These are phyloP conservation scores for Neurospora sp. DNA, from an alignment of 495 filamentous ascomycete genomes.

Conservation along the genomic window DNA sequence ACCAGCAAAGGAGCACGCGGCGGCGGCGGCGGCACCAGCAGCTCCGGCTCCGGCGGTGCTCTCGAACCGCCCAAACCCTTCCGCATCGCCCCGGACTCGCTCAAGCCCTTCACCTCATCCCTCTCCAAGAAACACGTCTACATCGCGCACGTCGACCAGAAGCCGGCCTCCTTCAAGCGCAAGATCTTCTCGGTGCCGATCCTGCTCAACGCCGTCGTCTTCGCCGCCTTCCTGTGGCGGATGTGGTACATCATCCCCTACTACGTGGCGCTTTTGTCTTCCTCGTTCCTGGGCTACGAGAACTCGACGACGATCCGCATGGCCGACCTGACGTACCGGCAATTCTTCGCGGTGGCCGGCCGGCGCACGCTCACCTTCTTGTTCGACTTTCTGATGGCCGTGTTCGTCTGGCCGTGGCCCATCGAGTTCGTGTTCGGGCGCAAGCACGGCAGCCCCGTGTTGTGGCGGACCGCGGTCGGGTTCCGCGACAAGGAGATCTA, in stretches of 20 bases:
- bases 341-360: slow-evolving; percentile 39
- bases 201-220: slow-evolving; percentile 55
- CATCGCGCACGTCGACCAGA: slow-evolving; percentile 66
- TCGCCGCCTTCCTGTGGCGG: slow-evolving; percentile 48
- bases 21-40: not conserved
- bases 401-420: slow-evolving; percentile 68
- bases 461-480: slow-evolving; percentile 61
- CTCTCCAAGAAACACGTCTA: slow-evolving; percentile 60
- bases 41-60: slow-evolving; percentile 12
- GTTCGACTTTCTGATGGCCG: slow-evolving; percentile 58
- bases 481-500: slow-evolving; percentile 65
- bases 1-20: slow-evolving; percentile 1
- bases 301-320: slow-evolving; percentile 51
- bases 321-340: slow-evolving; percentile 35
- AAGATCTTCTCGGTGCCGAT: slow-evolving; percentile 67
- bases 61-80: slow-evolving; percentile 49
- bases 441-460: slow-evolving; percentile 44
- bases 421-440: slow-evolving; percentile 52
- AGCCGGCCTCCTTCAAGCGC: slow-evolving; percentile 53
- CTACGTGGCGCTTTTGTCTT: slow-evolving; percentile 53
- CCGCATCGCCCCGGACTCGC: slow-evolving; percentile 43
- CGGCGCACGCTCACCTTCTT: slow-evolving; percentile 50
- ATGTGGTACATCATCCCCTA: slow-evolving; percentile 49
- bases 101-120: slow-evolving; percentile 50
- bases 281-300: slow-evolving; percentile 45